A percentile compares a stretch with the other conserved stretches of the same genome.
Conservation (phyloP, 148 eudicot genomes). For the Cornus kousa region DNA sequence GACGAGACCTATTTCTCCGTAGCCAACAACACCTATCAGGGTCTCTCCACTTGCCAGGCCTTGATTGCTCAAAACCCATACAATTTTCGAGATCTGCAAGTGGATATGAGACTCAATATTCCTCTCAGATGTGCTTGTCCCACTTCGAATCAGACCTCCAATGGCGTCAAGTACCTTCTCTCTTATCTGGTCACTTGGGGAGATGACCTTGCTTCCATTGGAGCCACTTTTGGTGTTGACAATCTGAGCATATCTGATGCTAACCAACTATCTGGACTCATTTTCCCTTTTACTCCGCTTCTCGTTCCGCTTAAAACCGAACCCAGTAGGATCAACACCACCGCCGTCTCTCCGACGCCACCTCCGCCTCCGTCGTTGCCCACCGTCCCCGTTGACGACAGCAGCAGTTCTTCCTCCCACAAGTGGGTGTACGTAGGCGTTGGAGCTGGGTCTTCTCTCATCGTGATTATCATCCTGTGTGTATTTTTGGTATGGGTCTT, state of each 20-base stretch:
- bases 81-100: background rate
- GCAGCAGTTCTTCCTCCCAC: conserved; percentile 31
- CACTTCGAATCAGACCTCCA: conserved; percentile 35
- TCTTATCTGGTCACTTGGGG: conserved; percentile 40
- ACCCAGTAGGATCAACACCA: conserved; percentile 31
- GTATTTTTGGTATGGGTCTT: conserved; percentile 36
- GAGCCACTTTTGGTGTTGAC: conserved; percentile 36
- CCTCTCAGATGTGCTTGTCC: conserved; percentile 84
- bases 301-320: conserved; percentile 50
- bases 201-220: conserved; percentile 29
- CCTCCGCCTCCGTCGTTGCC: conserved; percentile 20
- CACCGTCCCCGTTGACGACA: background rate
- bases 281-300: conserved; percentile 56
- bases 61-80: conserved; percentile 41
- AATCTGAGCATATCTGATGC: conserved; percentile 37
- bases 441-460: conserved; percentile 46
- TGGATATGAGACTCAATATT: conserved; percentile 27
- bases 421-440: conserved; percentile 51
- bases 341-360: conserved; percentile 32
- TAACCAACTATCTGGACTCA: conserved; percentile 42
- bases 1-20: conserved; percentile 48
- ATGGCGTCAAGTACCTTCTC: conserved; percentile 45
- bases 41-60: conserved; percentile 63
- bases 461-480: conserved; percentile 21
- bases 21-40: conserved; percentile 58